Percentiles rank a stretch among this genome's conserved stretches.
phyloP scores from a whole-genome alignment of 257 asterid genomes.

The Echium plantagineum region DNA sequence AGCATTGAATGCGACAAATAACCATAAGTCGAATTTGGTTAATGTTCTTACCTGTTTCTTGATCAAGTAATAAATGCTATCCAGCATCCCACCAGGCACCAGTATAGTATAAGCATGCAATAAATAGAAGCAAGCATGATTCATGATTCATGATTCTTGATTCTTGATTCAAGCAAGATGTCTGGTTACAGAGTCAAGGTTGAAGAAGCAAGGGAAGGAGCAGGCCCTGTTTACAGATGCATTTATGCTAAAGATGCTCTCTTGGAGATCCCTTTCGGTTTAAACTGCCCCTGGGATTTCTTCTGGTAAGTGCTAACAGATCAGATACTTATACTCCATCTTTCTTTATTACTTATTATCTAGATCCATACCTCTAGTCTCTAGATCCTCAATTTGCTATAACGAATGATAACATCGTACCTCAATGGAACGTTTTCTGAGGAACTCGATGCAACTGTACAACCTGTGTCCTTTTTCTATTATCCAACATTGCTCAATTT shows the following conservation, averaged over 20 bases:
- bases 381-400: not conserved
- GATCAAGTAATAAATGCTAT: not conserved
- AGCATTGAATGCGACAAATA: too few species aligned
- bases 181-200: slow-evolving; percentile 48
- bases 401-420: too few species aligned
- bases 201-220: slow-evolving; percentile 42
- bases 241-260: slow-evolving; percentile 61
- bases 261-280: slow-evolving; percentile 31
- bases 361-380: not conserved
- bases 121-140: too few species aligned
- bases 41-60: too few species aligned
- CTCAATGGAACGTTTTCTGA: too few species aligned
- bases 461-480: slow-evolving; percentile 9
- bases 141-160: too few species aligned
- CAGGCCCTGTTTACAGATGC: slow-evolving; percentile 64
- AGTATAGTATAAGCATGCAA: not conserved
- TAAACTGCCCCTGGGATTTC: slow-evolving; percentile 72
- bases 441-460: too few species aligned
- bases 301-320: slow-evolving; percentile 55
- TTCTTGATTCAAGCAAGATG: too few species aligned
- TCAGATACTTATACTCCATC: too few species aligned
- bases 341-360: not conserved
- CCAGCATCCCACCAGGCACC: not conserved
- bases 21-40: too few species aligned
- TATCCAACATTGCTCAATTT: not conserved